A percentile compares a stretch with the other conserved stretches of the same genome.
These are phyloP conservation scores for Metarhizium robertsii DNA, from an alignment of 2,329 filamentous ascomycete species.

Conservation along the genomic window DNA sequence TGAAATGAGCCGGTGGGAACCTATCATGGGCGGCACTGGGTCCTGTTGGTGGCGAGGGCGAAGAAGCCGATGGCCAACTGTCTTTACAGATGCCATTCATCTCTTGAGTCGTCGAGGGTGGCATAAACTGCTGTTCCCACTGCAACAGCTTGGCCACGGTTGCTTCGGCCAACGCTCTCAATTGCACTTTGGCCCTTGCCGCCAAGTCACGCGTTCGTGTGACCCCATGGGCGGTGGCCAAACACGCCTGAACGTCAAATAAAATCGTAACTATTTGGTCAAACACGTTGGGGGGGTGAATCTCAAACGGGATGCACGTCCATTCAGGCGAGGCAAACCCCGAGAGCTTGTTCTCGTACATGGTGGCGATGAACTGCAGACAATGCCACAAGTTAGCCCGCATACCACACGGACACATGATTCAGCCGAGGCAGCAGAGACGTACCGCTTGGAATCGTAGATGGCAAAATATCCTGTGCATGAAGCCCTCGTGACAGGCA, in stretches of 20 bases:
- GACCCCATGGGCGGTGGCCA: too few relatives aligned
- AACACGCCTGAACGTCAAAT: neutral
- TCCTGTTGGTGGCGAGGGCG: neutral
- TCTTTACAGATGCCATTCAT: too few relatives aligned
- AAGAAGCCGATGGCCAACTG: too few relatives aligned
- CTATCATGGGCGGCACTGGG: neutral
- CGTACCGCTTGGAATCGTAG: too few relatives aligned
- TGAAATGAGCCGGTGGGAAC: neutral
- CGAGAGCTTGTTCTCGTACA: constrained; percentile 17
- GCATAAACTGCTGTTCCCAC: neutral
- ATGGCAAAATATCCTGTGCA: too few relatives aligned
- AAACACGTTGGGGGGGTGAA: constrained; percentile 33
- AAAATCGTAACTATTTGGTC: constrained; percentile 37
- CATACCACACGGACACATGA: too few relatives aligned
- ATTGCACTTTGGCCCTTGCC: too few relatives aligned
- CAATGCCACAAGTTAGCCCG: neutral
- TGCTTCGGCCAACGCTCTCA: neutral
- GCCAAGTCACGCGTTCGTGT: too few relatives aligned
- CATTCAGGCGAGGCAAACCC: constrained; percentile 27
- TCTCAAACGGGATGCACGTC: constrained; percentile 34
- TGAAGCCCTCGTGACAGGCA: too few relatives aligned
- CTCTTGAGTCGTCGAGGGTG: neutral
- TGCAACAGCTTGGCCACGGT: neutral
- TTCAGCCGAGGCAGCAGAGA: too few relatives aligned
- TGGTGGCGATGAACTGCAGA: constrained; percentile 7